Percentiles rank a stretch among this genome's conserved stretches.
Evolutionary conservation across 805 yeast genomes (phyloP).

Genomic region (Yarrowia sp.): DNA sequence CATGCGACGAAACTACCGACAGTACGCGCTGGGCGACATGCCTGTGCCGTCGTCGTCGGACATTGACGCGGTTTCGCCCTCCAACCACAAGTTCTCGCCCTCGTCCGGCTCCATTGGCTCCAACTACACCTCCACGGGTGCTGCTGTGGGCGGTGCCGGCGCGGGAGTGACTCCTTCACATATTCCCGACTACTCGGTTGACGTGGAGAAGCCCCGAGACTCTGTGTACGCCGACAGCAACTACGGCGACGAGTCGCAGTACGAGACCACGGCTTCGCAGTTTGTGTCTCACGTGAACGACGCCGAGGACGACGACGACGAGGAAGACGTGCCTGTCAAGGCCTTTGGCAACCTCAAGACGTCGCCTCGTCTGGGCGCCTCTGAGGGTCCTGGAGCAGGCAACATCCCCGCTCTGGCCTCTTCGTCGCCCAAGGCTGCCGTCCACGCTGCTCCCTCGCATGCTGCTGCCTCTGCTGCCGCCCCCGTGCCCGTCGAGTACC

Average conservation of each 20-base stretch:
- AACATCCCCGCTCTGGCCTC: slow-evolving; percentile 1
- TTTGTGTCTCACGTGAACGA: slow-evolving; percentile 2
- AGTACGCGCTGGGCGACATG: slow-evolving; percentile 34
- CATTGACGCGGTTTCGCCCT: slow-evolving; percentile 24
- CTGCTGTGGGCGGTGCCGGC: background rate
- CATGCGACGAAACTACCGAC: slow-evolving; percentile 31
- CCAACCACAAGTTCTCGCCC: slow-evolving; percentile 28
- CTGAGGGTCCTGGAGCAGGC: background rate
- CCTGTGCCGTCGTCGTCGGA: slow-evolving; percentile 27
- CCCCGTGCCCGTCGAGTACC: slow-evolving; percentile 23
- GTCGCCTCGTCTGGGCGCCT: slow-evolving; percentile 1
- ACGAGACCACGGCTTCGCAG: slow-evolving; percentile 16
- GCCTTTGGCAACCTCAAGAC: slow-evolving; percentile 29
- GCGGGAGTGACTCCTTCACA: background rate
- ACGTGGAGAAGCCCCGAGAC: slow-evolving; percentile 34
- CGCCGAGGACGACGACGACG: slow-evolving; percentile 15
- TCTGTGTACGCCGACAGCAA: slow-evolving; percentile 22
- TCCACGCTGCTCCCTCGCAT: background rate
- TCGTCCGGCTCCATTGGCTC: slow-evolving; percentile 20
- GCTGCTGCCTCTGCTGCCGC: background rate
- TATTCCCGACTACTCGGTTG: slow-evolving; percentile 32
- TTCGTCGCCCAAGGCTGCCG: background rate
- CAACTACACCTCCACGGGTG: slow-evolving; percentile 20
- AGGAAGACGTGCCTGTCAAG: slow-evolving; percentile 30
- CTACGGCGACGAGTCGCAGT: slow-evolving; percentile 14